Evolutionary conservation across 352 stramenopile species (phyloP).

Genomic region (Thalassiosira delicatula): DNA sequence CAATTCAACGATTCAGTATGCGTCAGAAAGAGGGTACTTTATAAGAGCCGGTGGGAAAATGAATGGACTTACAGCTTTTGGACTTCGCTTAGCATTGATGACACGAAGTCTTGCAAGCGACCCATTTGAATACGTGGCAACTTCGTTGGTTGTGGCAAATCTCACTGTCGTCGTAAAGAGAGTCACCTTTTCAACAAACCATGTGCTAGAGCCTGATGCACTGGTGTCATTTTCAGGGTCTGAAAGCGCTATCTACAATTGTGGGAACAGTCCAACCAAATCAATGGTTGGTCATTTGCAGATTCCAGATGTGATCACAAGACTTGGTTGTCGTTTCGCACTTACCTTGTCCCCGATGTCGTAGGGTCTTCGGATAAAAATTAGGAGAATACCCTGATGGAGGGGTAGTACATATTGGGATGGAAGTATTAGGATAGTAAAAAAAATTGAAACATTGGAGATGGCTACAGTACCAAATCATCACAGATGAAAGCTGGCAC

Average conservation of each 20-base stretch:
- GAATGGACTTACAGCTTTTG: slow-evolving; percentile 52
- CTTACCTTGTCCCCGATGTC: slow-evolving; percentile 69
- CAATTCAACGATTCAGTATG: background rate
- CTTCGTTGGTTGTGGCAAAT: slow-evolving; percentile 72
- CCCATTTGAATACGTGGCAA: slow-evolving; percentile 74
- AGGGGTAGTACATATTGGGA: too few species aligned
- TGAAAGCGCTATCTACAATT: slow-evolving; percentile 62
- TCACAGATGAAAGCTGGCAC: too few species aligned
- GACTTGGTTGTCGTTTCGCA: too few species aligned
- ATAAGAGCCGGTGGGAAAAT: background rate
- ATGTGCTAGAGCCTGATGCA: slow-evolving; percentile 57
- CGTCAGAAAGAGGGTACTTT: slow-evolving; percentile 4
- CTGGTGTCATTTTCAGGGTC: slow-evolving; percentile 57
- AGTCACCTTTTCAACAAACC: slow-evolving; percentile 77
- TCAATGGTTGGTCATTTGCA: too few species aligned
- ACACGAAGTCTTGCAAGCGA: slow-evolving; percentile 70
- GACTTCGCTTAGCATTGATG: slow-evolving; percentile 74
- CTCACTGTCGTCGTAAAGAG: slow-evolving; percentile 72
- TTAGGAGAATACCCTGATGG: slow-evolving; percentile 76
- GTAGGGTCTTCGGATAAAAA: slow-evolving; percentile 75
- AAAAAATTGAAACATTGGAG: too few species aligned
- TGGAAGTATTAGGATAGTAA: too few species aligned
- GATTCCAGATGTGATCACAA: too few species aligned
- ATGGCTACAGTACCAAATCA: too few species aligned
- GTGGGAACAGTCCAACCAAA: too few species aligned